A percentile compares a stretch with the other conserved stretches of the same genome.
phyloP scores from a whole-genome alignment of 345 rosid genomes.

The Eucalyptus guilfoylei region DNA sequence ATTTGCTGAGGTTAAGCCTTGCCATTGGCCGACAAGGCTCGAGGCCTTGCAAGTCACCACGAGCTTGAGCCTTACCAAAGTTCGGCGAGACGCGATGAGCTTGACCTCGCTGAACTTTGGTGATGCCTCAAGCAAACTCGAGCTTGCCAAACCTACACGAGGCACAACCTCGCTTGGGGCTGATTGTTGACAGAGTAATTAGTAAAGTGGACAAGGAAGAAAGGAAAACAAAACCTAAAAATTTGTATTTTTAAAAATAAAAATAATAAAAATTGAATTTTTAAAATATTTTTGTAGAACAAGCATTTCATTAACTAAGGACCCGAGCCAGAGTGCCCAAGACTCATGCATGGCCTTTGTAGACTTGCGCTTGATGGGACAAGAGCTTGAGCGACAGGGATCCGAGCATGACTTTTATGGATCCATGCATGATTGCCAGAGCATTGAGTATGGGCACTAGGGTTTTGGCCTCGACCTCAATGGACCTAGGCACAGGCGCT shows the following conservation, averaged over 20 bases:
- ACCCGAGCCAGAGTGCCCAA: neutral
- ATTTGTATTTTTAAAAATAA: too few relatives aligned
- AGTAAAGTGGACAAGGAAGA: too few relatives aligned
- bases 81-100: too few relatives aligned
- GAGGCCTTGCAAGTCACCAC: fast-evolving
- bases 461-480: neutral
- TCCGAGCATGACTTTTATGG: neutral
- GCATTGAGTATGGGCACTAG: neutral
- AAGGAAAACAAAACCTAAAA: too few relatives aligned
- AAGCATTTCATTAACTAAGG: neutral
- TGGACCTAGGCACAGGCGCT: fast-evolving
- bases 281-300: neutral
- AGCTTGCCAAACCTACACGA: neutral
- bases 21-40: neutral
- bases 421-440: neutral
- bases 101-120: too few relatives aligned
- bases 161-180: neutral
- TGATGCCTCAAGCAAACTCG: neutral
- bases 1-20: neutral
- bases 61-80: fast-evolving
- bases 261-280: too few relatives aligned
- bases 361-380: fast-evolving
- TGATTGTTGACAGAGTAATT: fast-evolving
- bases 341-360: neutral
- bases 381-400: neutral